Percentiles rank a stretch among this genome's conserved stretches.
Evolutionary conservation across 345 rosid genomes (phyloP).

Genomic region (Aquilaria malaccensis): DNA sequence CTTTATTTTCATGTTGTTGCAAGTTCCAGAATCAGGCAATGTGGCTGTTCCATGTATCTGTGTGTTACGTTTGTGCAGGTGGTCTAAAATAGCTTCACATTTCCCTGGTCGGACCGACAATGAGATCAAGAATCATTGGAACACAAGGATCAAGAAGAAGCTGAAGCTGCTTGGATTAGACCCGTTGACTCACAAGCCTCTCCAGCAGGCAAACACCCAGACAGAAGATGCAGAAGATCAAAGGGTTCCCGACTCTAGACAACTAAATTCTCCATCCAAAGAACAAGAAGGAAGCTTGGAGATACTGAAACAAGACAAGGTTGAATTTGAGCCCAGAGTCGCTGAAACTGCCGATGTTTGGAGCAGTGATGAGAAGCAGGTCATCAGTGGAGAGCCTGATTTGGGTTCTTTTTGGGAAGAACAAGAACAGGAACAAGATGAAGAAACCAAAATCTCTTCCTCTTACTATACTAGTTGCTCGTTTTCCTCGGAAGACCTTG

Average conservation of each 20-base stretch:
- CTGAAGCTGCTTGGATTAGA: slow-evolving; percentile 58
- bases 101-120: slow-evolving; percentile 92
- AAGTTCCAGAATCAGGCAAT: neutral
- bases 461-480: slow-evolving; percentile 25
- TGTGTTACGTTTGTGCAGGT: slow-evolving; percentile 28
- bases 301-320: slow-evolving; percentile 11
- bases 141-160: slow-evolving; percentile 78
- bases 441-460: slow-evolving; percentile 28
- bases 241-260: slow-evolving; percentile 2
- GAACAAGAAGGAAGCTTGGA: slow-evolving; percentile 21
- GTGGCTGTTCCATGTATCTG: neutral
- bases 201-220: slow-evolving; percentile 8
- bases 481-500: slow-evolving; percentile 25
- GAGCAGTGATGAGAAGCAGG: slow-evolving; percentile 27
- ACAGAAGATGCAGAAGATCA: slow-evolving; percentile 15
- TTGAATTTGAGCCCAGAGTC: neutral
- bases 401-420: slow-evolving; percentile 19
- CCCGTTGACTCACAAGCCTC: slow-evolving; percentile 54
- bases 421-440: neutral
- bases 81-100: slow-evolving; percentile 93
- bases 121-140: slow-evolving; percentile 96
- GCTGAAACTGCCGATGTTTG: slow-evolving; percentile 26
- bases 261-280: neutral
- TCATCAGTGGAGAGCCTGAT: slow-evolving; percentile 27
- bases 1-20: neutral